These are phyloP conservation scores for Salix suchowensis DNA, from an alignment of 345 rosid genomes.

Conservation along the genomic window DNA sequence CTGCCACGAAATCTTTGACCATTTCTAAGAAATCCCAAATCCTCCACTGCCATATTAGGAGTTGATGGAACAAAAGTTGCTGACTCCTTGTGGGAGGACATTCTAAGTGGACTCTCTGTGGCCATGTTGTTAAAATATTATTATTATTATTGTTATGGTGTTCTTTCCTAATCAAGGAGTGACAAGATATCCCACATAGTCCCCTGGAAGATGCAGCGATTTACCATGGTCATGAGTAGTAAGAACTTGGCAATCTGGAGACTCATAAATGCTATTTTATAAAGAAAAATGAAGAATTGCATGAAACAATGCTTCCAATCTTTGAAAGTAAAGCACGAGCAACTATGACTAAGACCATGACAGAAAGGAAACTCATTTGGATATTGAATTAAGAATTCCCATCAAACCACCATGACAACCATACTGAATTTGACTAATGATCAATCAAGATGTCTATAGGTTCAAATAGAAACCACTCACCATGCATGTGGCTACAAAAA, in stretches of 20 bases:
- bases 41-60: slow-evolving; percentile 22
- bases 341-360: not conserved
- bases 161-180: not conserved
- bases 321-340: not conserved
- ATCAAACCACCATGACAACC: not conserved
- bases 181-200: not conserved
- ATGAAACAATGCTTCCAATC: not conserved
- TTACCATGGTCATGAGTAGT: not conserved
- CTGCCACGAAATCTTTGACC: slow-evolving; percentile 14
- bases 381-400: not conserved
- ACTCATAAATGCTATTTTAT: not conserved
- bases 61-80: slow-evolving; percentile 24
- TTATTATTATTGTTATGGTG: not conserved
- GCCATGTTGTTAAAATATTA: slow-evolving; percentile 32
- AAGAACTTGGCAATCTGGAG: not conserved
- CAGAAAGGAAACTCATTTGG: not conserved
- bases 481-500: not conserved
- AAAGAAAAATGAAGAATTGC: not conserved
- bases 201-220: slow-evolving; percentile 8
- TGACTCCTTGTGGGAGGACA: slow-evolving; percentile 30
- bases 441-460: not conserved
- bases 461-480: not conserved
- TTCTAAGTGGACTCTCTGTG: slow-evolving; percentile 52
- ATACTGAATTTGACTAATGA: too few species aligned
- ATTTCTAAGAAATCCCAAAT: slow-evolving; percentile 22